A percentile compares a stretch with the other conserved stretches of the same genome.
These are phyloP conservation scores for Pleurotus eryngii DNA, from an alignment of 768 basidiomycete genomes.

Conservation along the genomic window DNA sequence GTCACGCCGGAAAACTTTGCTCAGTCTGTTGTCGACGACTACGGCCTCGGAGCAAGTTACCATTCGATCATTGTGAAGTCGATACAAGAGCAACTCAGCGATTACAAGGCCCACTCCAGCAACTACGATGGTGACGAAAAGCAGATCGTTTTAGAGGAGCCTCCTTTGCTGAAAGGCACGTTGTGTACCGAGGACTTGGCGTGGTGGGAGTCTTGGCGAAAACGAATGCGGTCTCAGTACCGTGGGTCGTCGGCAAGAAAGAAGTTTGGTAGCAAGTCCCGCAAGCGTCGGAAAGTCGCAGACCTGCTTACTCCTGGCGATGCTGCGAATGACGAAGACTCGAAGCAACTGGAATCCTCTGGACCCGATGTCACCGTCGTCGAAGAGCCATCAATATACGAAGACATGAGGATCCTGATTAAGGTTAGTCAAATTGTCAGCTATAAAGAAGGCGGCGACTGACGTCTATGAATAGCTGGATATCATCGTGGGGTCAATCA, in stretches of 20 bases:
- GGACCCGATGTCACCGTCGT: conserved; percentile 60
- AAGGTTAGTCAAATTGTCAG: conserved; percentile 54
- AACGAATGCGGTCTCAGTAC: conserved; percentile 39
- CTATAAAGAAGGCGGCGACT: neutral
- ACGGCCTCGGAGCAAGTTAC: conserved; percentile 64
- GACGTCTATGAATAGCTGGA: conserved; percentile 60
- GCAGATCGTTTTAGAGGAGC: conserved; percentile 25
- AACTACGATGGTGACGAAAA: conserved; percentile 47
- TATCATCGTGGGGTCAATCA: conserved; percentile 89
- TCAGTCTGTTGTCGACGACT: conserved; percentile 88
- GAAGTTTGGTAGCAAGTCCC: conserved; percentile 21
- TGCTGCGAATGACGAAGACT: conserved; percentile 22
- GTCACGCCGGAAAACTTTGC: conserved; percentile 91
- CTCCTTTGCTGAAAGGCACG: conserved; percentile 29
- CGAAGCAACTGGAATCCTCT: conserved; percentile 43
- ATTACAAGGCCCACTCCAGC: conserved; percentile 68
- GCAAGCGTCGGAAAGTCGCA: conserved; percentile 40
- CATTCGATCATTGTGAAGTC: conserved; percentile 68
- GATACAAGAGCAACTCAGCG: conserved; percentile 86
- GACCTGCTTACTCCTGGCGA: conserved; percentile 15
- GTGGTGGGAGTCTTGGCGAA: conserved; percentile 79
- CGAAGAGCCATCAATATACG: conserved; percentile 62
- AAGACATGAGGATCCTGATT: conserved; percentile 90
- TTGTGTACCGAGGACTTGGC: conserved; percentile 45
- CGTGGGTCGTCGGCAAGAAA: conserved; percentile 21